Evolutionary conservation across 345 rosid species (phyloP).

Genomic region (Acer negundo): DNA sequence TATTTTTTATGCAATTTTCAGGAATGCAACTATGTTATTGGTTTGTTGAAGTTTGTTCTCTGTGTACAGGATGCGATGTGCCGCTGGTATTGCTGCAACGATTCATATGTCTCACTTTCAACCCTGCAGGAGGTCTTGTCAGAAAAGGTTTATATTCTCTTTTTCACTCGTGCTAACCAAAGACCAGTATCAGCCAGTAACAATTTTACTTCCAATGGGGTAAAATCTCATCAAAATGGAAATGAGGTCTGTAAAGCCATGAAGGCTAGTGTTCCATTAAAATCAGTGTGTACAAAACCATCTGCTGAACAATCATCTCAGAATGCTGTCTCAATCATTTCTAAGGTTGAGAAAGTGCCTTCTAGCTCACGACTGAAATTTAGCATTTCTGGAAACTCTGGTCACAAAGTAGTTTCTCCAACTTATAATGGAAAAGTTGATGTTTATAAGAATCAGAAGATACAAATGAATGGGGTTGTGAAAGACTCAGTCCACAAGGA

Average conservation of each 20-base stretch:
- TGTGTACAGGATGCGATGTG: conserved; percentile 75
- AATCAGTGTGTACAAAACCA: conserved; percentile 38
- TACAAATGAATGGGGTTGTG: conserved; percentile 37
- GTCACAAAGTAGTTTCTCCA: conserved; percentile 49
- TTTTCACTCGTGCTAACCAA: conserved; percentile 77
- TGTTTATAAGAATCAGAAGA: conserved; percentile 41
- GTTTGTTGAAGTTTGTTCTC: conserved; percentile 25
- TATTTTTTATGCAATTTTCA: neutral
- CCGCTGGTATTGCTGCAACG: conserved; percentile 96
- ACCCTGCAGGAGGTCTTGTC: conserved; percentile 86
- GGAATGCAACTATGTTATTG: conserved; percentile 10
- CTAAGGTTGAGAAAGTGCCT: conserved; percentile 61
- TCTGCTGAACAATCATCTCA: conserved; percentile 38
- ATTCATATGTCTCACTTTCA: conserved; percentile 70
- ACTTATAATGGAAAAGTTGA: conserved; percentile 48
- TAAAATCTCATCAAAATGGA: conserved; percentile 55
- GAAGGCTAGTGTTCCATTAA: conserved; percentile 39
- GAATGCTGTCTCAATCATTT: conserved; percentile 37
- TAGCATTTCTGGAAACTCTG: conserved; percentile 54
- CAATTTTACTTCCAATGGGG: conserved; percentile 52
- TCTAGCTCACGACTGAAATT: conserved; percentile 55
- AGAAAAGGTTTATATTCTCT: conserved; percentile 90
- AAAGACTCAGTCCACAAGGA: conserved; percentile 31
- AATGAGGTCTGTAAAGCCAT: conserved; percentile 43
- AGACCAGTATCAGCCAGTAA: conserved; percentile 49